Evolutionary conservation across 257 asterid species (phyloP).

Genomic region (Capsicum chinense): DNA sequence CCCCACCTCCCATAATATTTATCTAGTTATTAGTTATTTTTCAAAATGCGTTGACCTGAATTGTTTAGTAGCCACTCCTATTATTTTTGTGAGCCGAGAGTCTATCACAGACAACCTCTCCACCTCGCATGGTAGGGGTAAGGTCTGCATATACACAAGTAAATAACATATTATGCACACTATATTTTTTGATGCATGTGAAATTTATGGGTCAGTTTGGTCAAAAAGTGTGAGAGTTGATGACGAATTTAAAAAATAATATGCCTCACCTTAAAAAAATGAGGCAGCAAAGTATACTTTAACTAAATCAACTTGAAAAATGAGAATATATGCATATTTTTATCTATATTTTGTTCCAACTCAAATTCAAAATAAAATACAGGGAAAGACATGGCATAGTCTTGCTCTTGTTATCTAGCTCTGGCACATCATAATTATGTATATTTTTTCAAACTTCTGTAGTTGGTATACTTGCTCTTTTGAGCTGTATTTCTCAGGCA

Average conservation of each 20-base stretch:
- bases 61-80: too few relatives aligned
- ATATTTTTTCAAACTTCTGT: background rate
- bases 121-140: too few relatives aligned
- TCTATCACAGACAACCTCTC: too few relatives aligned
- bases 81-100: too few relatives aligned
- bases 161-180: background rate
- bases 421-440: slow-evolving; percentile 4
- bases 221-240: background rate
- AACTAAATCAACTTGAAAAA: background rate
- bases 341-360: background rate
- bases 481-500: background rate
- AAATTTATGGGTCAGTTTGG: slow-evolving; percentile 9
- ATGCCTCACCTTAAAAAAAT: background rate
- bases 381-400: background rate
- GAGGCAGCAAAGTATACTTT: background rate
- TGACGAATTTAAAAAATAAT: background rate
- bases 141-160: background rate
- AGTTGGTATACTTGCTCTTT: background rate
- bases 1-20: background rate
- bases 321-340: background rate
- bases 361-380: background rate
- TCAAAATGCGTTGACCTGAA: too few relatives aligned
- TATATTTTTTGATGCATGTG: background rate
- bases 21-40: background rate
- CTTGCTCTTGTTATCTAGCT: background rate